phyloP scores from a whole-genome alignment of 169 alveolate genomes.

The Plasmodium gallinaceum region DNA sequence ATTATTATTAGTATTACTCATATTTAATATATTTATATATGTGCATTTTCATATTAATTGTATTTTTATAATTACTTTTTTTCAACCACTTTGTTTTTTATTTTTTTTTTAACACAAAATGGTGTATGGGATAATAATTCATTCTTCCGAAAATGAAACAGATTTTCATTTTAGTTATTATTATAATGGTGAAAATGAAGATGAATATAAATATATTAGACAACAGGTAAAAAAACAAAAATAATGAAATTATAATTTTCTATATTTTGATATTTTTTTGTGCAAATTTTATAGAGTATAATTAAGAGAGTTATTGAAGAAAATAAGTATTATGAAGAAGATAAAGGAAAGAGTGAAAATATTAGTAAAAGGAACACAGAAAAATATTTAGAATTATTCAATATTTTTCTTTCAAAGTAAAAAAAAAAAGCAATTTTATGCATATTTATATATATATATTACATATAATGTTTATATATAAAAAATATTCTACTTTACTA shows the following conservation, averaged over 20 bases:
- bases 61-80: neutral
- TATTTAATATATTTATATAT: too few relatives aligned
- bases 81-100: neutral
- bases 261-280: neutral
- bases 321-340: slow-evolving; percentile 39
- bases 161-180: slow-evolving; percentile 41
- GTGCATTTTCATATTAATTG: neutral
- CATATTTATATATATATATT: neutral
- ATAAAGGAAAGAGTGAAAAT: slow-evolving; percentile 16
- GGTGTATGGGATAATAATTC: slow-evolving; percentile 62
- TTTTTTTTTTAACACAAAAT: slow-evolving; percentile 6
- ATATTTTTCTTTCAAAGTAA: slow-evolving; percentile 43
- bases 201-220: slow-evolving; percentile 24
- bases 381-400: slow-evolving; percentile 47
- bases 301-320: slow-evolving; percentile 51
- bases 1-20: too few relatives aligned
- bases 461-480: neutral
- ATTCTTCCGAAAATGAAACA: slow-evolving; percentile 26
- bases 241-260: neutral
- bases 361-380: slow-evolving; percentile 14
- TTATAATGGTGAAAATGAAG: slow-evolving; percentile 10
- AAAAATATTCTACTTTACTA: neutral
- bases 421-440: neutral
- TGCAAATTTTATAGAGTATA: slow-evolving; percentile 18
- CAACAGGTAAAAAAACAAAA: slow-evolving; percentile 28